Base-by-base conservation (phyloP, 2,329 filamentous ascomycete genomes). In the Penicillium sp. region DNA sequence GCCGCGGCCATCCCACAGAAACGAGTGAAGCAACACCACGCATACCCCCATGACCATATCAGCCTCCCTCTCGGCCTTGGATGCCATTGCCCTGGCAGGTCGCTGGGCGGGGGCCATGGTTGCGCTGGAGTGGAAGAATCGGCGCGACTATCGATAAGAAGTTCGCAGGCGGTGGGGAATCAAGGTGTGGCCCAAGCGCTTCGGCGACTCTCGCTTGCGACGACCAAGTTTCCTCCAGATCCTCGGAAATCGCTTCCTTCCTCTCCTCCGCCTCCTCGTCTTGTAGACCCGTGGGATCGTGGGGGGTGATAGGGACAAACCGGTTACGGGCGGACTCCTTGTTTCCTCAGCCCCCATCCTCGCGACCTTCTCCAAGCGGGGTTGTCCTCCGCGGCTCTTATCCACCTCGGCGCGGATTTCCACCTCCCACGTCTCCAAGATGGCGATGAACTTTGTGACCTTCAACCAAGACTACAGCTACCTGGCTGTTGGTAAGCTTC, bases 401-500 rank as follows among this genome's bases (percentile, higher is more conserved):
- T 51, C 44, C 39, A 44, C 39, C 32, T 29, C 19, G 18, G 41
- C 26, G n/a, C n/a, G n/a, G 35, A 41, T 25, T 39, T 25, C 23
- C n/a, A 28, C 29, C 23, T 15, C 14, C 20, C 20, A 25, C 28
- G 27, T 26, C 36, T 38, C 33, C 50, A 76, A 63, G 45, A 87
- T 87, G 83, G 71, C 82, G 33, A 88, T 97, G 74, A 98, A 98
- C 70, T 98, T 94, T 71, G 88, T 98, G 59, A 96, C 91, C 28
- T 98, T 97, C 71, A 98, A 98, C 70, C 93, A 98, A 75, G 93
- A 98, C 75, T 89, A 95, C 74, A 94, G 87, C 77, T 91, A 91
- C 68, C 78, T 98, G 51, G 91, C 91, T 72, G 90, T 98, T 56
- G 91, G 88, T 89, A 75, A 62, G 83, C 39, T 17, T 16, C 26